Conservation (phyloP, 192 early-diverging fungal species). For the Diversispora epigaea region DNA sequence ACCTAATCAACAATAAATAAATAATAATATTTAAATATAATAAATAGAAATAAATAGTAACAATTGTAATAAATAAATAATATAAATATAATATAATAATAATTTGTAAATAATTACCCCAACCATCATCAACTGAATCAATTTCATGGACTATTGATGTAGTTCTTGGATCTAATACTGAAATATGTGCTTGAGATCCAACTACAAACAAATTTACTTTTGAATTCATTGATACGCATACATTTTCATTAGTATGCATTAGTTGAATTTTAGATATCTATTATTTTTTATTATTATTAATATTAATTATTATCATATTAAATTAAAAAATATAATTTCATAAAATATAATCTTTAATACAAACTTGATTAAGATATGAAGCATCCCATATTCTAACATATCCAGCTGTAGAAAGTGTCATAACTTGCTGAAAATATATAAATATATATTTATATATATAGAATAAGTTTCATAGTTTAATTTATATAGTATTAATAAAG, state of each 20-base stretch:
- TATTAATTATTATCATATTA: too few species aligned
- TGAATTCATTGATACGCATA: conserved; percentile 40
- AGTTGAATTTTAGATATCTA: conserved; percentile 36
- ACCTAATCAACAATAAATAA: conserved; percentile 25
- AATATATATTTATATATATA: neutral
- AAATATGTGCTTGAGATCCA: conserved; percentile 45
- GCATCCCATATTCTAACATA: conserved; percentile 67
- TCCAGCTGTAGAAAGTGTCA: conserved; percentile 60
- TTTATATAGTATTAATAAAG: too few species aligned
- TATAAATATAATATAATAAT: neutral
- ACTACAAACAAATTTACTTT: conserved; percentile 40
- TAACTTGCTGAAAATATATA: conserved; percentile 37
- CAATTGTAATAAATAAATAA: neutral
- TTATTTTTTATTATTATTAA: neutral
- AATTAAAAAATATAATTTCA: too few species aligned
- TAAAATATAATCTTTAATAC: neutral
- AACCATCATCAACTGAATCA: conserved; percentile 64
- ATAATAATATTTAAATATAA: neutral
- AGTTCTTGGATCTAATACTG: conserved; percentile 37
- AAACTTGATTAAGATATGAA: conserved; percentile 32
- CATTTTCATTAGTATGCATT: conserved; percentile 35
- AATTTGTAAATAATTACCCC: conserved; percentile 39
- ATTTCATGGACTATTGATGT: conserved; percentile 46
- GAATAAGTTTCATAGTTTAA: too few species aligned
- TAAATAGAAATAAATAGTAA: neutral